A percentile compares a stretch with the other conserved stretches of the same genome.
Conservation (phyloP, 192 early-diverging fungal genomes). For the Coemansia sp. region DNA sequence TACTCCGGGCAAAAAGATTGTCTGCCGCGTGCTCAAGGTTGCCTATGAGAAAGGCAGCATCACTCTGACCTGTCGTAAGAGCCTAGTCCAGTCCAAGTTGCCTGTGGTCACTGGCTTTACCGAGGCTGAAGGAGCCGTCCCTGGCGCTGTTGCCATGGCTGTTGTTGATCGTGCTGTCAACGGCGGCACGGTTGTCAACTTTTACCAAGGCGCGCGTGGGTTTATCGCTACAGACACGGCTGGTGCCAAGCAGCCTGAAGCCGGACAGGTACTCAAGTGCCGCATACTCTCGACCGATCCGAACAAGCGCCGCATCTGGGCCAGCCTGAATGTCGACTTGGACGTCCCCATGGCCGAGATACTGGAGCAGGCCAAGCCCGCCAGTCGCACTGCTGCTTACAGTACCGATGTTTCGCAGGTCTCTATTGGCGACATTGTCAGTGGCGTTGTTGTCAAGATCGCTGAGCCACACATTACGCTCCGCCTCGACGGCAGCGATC, state of each 20-base stretch:
- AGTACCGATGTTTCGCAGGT: constrained; percentile 39
- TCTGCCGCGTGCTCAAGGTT: constrained; percentile 68
- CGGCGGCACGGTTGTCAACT: constrained; percentile 69
- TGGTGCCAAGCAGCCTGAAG: constrained; percentile 56
- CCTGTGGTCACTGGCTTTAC: constrained; percentile 62
- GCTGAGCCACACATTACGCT: constrained; percentile 54
- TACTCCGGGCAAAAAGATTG: constrained; percentile 68
- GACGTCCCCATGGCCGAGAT: constrained; percentile 39
- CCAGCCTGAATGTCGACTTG: constrained; percentile 49
- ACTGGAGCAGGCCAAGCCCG: constrained; percentile 8
- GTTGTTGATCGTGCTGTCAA: constrained; percentile 30
- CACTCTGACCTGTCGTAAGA: constrained; percentile 72
- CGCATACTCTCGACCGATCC: constrained; percentile 61
- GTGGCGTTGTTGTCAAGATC: constrained; percentile 59
- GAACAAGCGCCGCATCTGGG: constrained; percentile 59
- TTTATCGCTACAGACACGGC: constrained; percentile 51
- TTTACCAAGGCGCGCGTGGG: constrained; percentile 74
- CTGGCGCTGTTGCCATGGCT: constrained; percentile 57
- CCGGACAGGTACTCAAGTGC: constrained; percentile 76
- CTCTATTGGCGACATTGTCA: constrained; percentile 49
- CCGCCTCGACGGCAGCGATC: constrained; percentile 59
- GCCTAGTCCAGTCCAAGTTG: constrained; percentile 68
- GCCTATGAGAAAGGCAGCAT: constrained; percentile 59
- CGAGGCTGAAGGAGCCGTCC: constrained; percentile 53
- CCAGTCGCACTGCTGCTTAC: background rate